phyloP scores from a whole-genome alignment of 1,139 yeast genomes.

The Suhomyces wounanorum region DNA sequence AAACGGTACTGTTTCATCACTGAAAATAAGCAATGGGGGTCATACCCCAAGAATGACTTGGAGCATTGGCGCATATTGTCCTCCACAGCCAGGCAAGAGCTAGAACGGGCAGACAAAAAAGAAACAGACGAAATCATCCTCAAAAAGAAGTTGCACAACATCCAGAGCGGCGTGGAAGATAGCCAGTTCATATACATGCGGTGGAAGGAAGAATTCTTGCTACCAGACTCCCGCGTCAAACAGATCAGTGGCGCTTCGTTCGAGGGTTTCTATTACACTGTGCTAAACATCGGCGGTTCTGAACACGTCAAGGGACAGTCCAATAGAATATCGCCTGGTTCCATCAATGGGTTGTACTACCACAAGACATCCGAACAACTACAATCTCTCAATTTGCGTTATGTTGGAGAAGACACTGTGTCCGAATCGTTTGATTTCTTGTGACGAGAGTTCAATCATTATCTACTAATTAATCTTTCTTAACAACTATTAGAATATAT shows the following conservation, averaged over 20 bases:
- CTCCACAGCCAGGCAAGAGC: conserved; percentile 28
- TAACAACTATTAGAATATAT: conserved; percentile 2
- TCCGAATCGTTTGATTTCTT: conserved; percentile 29
- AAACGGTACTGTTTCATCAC: conserved; percentile 41
- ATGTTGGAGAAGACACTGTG: conserved; percentile 35
- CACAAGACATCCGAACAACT: conserved; percentile 76
- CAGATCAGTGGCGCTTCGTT: conserved; percentile 79
- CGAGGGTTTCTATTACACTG: conserved; percentile 90
- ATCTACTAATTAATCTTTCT: not conserved
- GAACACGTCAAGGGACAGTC: conserved; percentile 10
- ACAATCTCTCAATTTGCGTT: conserved; percentile 51
- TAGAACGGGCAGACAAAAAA: conserved; percentile 21
- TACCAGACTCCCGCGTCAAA: conserved; percentile 75
- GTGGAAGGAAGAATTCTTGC: conserved; percentile 88
- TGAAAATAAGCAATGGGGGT: conserved; percentile 55
- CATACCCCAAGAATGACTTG: conserved; percentile 67
- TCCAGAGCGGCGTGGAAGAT: conserved; percentile 33
- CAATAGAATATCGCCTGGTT: conserved; percentile 44
- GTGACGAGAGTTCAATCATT: conserved; percentile 2
- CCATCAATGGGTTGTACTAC: conserved; percentile 77
- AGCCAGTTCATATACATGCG: conserved; percentile 74
- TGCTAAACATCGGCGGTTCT: conserved; percentile 65
- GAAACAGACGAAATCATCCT: conserved; percentile 23
- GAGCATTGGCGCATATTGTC: conserved; percentile 87
- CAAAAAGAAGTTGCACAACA: conserved; percentile 26